A percentile compares a stretch with the other conserved stretches of the same genome.
Conservation (phyloP, 305 asterid genomes). For the Plantago coronopus region DNA sequence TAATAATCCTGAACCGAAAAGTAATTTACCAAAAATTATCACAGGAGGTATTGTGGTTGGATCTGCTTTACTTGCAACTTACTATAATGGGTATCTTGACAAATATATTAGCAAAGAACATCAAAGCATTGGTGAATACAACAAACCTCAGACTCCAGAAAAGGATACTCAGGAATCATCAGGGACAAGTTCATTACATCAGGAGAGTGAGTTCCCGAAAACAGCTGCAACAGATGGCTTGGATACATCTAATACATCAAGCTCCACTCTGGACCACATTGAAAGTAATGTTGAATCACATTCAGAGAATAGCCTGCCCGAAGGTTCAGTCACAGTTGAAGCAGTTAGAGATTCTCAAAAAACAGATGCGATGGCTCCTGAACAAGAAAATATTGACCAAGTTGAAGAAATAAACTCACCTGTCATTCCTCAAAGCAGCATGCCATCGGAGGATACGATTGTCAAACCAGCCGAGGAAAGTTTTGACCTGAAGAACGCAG, state of each 20-base stretch:
- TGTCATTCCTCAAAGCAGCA: conserved; percentile 32
- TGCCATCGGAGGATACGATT: conserved; percentile 39
- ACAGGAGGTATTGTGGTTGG: conserved; percentile 67
- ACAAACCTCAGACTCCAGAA: conserved; percentile 25
- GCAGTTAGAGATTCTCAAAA: conserved; percentile 37
- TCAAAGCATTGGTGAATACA: conserved; percentile 34
- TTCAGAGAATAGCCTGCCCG: conserved; percentile 33
- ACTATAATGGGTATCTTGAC: conserved; percentile 66
- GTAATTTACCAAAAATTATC: conserved; percentile 47
- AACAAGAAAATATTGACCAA: conserved; percentile 33
- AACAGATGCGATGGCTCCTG: conserved; percentile 30
- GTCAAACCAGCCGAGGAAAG: conserved; percentile 42
- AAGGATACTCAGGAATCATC: conserved; percentile 23
- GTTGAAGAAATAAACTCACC: conserved; percentile 38
- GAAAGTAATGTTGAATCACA: conserved; percentile 38
- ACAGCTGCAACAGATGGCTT: conserved; percentile 25
- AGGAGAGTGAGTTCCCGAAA: conserved; percentile 30
- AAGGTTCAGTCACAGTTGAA: conserved; percentile 35
- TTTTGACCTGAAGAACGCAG: conserved; percentile 33
- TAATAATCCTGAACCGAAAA: conserved; percentile 45
- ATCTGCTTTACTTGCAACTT: conserved; percentile 61
- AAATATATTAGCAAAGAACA: conserved; percentile 46
- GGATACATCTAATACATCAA: conserved; percentile 34
- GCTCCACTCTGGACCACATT: conserved; percentile 32
- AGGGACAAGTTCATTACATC: conserved; percentile 28